Percentiles rank a stretch among this genome's conserved stretches.
phyloP scores from a whole-genome alignment of 1,139 yeast genomes.

The Hansenula lynferdii region DNA sequence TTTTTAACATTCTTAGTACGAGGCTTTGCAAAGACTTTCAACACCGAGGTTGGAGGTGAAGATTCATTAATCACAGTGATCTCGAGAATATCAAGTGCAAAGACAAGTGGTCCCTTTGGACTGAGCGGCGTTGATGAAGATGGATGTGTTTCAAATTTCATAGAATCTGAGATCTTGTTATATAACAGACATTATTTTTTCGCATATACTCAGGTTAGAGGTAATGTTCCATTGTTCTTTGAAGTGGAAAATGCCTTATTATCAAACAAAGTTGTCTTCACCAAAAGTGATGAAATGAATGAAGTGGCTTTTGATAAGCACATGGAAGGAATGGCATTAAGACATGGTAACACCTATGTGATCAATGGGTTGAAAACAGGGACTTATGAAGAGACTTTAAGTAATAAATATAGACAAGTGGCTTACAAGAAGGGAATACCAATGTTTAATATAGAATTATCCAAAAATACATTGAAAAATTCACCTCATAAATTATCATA shows the following conservation, averaged over 20 bases:
- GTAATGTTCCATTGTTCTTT: slow-evolving; percentile 68
- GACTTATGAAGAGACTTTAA: slow-evolving; percentile 36
- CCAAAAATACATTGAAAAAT: slow-evolving; percentile 28
- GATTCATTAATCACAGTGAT: slow-evolving; percentile 55
- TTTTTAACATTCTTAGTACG: slow-evolving; percentile 56
- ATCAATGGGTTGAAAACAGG: slow-evolving; percentile 44
- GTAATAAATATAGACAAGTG: slow-evolving; percentile 29
- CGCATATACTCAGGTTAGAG: slow-evolving; percentile 56
- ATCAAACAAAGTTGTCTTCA: slow-evolving; percentile 43
- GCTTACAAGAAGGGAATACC: slow-evolving; percentile 23
- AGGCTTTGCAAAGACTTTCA: slow-evolving; percentile 63
- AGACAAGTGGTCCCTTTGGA: slow-evolving; percentile 58
- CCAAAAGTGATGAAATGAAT: slow-evolving; percentile 58
- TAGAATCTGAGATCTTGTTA: slow-evolving; percentile 62
- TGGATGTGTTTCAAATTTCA: slow-evolving; percentile 62
- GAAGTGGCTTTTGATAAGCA: slow-evolving; percentile 63
- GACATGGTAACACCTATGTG: slow-evolving; percentile 59
- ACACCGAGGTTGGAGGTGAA: slow-evolving; percentile 33
- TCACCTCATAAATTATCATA: slow-evolving; percentile 35
- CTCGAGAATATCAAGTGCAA: slow-evolving; percentile 61
- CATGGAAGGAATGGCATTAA: slow-evolving; percentile 51
- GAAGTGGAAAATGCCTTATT: slow-evolving; percentile 45
- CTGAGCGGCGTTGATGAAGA: slow-evolving; percentile 69
- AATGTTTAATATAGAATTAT: slow-evolving; percentile 28
- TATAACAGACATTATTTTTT: slow-evolving; percentile 48